Evolutionary conservation across 345 rosid species (phyloP).

Genomic region (Geranium brycei): DNA sequence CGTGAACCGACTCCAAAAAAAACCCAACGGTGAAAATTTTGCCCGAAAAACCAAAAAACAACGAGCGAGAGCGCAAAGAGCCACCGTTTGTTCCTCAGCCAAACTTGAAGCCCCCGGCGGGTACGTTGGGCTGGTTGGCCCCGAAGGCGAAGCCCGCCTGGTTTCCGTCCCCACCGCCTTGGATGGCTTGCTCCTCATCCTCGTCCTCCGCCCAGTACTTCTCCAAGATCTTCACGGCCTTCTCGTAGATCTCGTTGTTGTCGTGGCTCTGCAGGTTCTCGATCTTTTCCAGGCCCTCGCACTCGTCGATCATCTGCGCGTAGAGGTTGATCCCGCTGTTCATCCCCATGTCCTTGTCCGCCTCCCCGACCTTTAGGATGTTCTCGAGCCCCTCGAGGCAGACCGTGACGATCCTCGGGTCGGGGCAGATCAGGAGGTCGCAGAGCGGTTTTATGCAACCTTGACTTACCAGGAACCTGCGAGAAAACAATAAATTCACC

Average conservation of each 20-base stretch:
- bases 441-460: slow-evolving; percentile 34
- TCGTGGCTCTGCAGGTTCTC: slow-evolving; percentile 25
- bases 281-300: slow-evolving; percentile 26
- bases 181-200: slow-evolving; percentile 7
- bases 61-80: no score
- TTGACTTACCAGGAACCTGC: slow-evolving; percentile 26
- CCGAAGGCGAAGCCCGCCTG: slow-evolving; percentile 45
- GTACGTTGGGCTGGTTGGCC: slow-evolving; percentile 31
- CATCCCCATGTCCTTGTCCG: slow-evolving; percentile 19
- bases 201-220: slow-evolving; percentile 27
- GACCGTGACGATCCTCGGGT: slow-evolving; percentile 19
- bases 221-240: slow-evolving; percentile 12
- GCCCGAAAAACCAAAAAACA: no score
- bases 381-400: slow-evolving; percentile 20
- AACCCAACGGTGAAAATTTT: no score
- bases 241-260: slow-evolving; percentile 20
- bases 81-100: not conserved
- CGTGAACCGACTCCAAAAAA: no score
- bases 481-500: not conserved
- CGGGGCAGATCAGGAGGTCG: slow-evolving; percentile 26
- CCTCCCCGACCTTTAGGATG: slow-evolving; percentile 19
- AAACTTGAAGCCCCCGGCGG: slow-evolving; percentile 67
- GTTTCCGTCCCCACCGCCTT: slow-evolving; percentile 19
- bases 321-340: slow-evolving; percentile 13
- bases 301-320: slow-evolving; percentile 19